Conservation (phyloP, 148 eudicot species). For the Camellia lanceoleosa region DNA sequence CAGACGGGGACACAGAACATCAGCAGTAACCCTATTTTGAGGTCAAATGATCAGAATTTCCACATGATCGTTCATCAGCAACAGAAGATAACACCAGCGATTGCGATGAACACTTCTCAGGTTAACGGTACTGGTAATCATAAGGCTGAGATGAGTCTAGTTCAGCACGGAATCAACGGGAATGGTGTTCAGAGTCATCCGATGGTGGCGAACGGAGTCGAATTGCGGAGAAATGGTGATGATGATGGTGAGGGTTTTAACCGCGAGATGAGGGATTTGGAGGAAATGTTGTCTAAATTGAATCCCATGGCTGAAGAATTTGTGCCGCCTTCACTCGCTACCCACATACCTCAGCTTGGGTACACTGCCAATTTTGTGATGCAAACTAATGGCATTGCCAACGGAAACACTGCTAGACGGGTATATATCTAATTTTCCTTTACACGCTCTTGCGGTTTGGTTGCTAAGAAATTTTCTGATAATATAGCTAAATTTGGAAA, state of each 20-base stretch:
- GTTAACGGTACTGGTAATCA: slow-evolving; percentile 13
- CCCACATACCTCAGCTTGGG: slow-evolving; percentile 29
- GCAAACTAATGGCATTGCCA: slow-evolving; percentile 37
- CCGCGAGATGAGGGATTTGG: slow-evolving; percentile 70
- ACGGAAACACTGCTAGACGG: slow-evolving; percentile 45
- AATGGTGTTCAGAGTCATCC: slow-evolving; percentile 22
- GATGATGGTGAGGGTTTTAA: slow-evolving; percentile 47
- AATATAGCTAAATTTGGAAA: not conserved
- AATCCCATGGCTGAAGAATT: slow-evolving; percentile 88
- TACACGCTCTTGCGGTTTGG: not conserved
- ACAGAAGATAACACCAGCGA: not conserved
- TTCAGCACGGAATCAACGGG: slow-evolving; percentile 21
- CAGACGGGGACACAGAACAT: not conserved
- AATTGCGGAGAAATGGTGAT: slow-evolving; percentile 16
- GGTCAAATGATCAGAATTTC: slow-evolving; percentile 35
- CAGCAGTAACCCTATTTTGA: slow-evolving; percentile 6
- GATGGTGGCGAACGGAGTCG: slow-evolving; percentile 13
- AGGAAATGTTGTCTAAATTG: slow-evolving; percentile 68
- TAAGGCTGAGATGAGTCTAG: slow-evolving; percentile 3
- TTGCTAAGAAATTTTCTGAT: not conserved
- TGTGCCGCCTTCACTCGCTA: slow-evolving; percentile 46
- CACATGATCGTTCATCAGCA: slow-evolving; percentile 18
- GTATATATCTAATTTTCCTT: slow-evolving; percentile 21
- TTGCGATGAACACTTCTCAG: slow-evolving; percentile 6
- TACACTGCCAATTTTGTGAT: slow-evolving; percentile 37